These are phyloP conservation scores for Piper longum DNA, from an alignment of 164 flowering plant species.

Conservation along the genomic window DNA sequence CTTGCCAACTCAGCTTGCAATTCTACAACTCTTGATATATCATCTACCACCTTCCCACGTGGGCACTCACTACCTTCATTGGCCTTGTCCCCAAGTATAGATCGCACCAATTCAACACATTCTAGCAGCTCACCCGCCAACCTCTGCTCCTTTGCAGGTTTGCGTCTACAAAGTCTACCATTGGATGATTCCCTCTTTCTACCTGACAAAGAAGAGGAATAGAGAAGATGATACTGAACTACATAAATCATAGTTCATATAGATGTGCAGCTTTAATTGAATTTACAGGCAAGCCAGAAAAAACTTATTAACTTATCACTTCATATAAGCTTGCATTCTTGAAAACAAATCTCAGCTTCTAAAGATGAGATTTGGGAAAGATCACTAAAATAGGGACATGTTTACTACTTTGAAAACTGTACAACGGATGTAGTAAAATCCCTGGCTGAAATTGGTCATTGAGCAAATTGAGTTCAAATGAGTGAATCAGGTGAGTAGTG, in stretches of 20 bases:
- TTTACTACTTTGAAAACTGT: too few species aligned
- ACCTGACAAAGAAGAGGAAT: background rate
- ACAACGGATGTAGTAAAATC: too few species aligned
- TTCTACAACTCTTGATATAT: slow-evolving; percentile 4
- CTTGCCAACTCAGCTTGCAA: slow-evolving; percentile 17
- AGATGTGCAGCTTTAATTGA: background rate
- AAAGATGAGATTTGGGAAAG: too few species aligned
- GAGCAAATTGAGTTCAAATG: too few species aligned
- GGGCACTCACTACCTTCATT: slow-evolving; percentile 5
- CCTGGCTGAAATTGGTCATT: too few species aligned
- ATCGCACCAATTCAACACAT: slow-evolving; percentile 23
- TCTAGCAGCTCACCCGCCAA: slow-evolving; percentile 16
- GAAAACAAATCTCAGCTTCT: too few species aligned
- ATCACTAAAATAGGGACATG: too few species aligned
- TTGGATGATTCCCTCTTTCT: background rate
- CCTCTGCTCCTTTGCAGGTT: slow-evolving; percentile 10
- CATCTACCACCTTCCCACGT: slow-evolving; percentile 3
- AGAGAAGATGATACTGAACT: background rate
- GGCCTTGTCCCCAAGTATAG: slow-evolving; percentile 22
- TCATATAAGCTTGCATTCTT: background rate
- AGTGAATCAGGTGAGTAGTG: too few species aligned
- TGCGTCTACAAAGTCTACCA: background rate
- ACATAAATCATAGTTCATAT: background rate
- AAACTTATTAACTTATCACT: background rate
- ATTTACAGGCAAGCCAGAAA: too few species aligned